Percentiles rank a stretch among this genome's conserved stretches.
phyloP scores from a whole-genome alignment of 805 yeast genomes.

The Hanseniaspora nectarophila region DNA sequence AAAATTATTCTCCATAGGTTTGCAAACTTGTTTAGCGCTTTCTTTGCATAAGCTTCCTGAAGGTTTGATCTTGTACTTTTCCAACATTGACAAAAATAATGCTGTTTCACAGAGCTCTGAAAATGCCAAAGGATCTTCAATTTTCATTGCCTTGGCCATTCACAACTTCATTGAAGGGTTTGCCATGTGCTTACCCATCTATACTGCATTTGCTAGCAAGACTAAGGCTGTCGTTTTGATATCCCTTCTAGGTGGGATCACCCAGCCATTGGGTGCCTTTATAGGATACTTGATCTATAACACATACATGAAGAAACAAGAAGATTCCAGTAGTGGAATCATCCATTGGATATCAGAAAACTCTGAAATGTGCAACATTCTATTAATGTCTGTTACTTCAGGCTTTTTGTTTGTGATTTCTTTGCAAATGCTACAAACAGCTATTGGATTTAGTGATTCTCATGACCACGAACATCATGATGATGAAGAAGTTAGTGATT shows the following conservation, averaged over 20 bases:
- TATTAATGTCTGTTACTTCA: slow-evolving; percentile 58
- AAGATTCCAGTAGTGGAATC: slow-evolving; percentile 28
- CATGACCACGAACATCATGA: slow-evolving; percentile 33
- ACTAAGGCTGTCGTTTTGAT: slow-evolving; percentile 52
- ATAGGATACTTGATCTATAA: slow-evolving; percentile 47
- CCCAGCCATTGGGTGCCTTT: slow-evolving; percentile 85
- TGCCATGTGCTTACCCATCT: slow-evolving; percentile 82
- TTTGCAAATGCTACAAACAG: slow-evolving; percentile 74
- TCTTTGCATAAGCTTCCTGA: slow-evolving; percentile 89
- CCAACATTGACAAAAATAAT: slow-evolving; percentile 58
- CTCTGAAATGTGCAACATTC: slow-evolving; percentile 39
- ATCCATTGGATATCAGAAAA: slow-evolving; percentile 24
- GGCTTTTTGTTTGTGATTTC: slow-evolving; percentile 79
- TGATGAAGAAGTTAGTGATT: slow-evolving; percentile 10
- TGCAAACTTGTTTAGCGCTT: slow-evolving; percentile 81
- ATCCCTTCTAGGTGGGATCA: slow-evolving; percentile 61
- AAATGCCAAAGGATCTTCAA: slow-evolving; percentile 55
- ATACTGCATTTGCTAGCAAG: slow-evolving; percentile 56
- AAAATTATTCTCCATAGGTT: slow-evolving; percentile 69
- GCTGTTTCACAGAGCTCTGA: slow-evolving; percentile 15
- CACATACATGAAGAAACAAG: slow-evolving; percentile 28
- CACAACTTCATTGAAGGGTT: slow-evolving; percentile 94
- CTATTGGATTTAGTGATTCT: slow-evolving; percentile 66
- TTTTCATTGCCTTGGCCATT: slow-evolving; percentile 71
- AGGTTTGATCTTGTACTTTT: slow-evolving; percentile 69